These are phyloP conservation scores for Diaporthe sp. DNA, from an alignment of 2,329 filamentous ascomycete species.

Conservation along the genomic window DNA sequence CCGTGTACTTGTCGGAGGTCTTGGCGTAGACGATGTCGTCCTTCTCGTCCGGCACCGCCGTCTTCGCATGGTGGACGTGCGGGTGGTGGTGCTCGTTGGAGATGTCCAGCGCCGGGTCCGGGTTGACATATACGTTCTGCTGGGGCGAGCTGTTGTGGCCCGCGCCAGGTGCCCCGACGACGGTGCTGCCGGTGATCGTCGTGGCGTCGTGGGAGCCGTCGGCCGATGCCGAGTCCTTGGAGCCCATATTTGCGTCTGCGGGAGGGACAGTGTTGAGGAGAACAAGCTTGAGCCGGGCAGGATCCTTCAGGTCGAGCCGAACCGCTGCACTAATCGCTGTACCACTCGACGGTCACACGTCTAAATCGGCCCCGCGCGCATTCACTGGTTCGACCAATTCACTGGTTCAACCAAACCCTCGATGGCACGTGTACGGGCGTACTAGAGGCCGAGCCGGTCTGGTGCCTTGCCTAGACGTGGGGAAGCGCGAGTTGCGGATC, in stretches of 20 bases:
- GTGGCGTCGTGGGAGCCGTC: slow-evolving; percentile 4
- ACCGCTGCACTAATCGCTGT: not conserved
- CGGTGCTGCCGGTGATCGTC: not conserved
- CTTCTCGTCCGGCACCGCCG: slow-evolving; percentile 45
- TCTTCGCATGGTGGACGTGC: slow-evolving; percentile 54
- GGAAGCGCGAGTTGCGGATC: slow-evolving; percentile 5
- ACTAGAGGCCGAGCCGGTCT: slow-evolving; percentile 16
- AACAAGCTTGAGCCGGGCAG: not conserved
- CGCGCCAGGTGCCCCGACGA: not conserved
- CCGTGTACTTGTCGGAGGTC: slow-evolving; percentile 45
- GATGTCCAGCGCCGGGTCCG: slow-evolving; percentile 24
- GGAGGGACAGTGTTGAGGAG: not conserved
- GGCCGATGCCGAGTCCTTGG: not conserved
- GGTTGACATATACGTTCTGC: slow-evolving; percentile 11
- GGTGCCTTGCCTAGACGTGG: not conserved
- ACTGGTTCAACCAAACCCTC: too few relatives aligned
- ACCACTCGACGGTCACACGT: slow-evolving; percentile 2
- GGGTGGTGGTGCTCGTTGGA: slow-evolving; percentile 55
- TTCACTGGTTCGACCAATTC: not conserved
- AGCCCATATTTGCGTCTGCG: not conserved
- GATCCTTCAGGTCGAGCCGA: slow-evolving; percentile 9
- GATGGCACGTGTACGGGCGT: not conserved
- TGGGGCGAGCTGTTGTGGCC: slow-evolving; percentile 26
- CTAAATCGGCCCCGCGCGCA: not conserved
- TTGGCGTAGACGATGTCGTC: slow-evolving; percentile 61